These are phyloP conservation scores for Catharanthus roseus DNA, from an alignment of 257 asterid species.

Conservation along the genomic window DNA sequence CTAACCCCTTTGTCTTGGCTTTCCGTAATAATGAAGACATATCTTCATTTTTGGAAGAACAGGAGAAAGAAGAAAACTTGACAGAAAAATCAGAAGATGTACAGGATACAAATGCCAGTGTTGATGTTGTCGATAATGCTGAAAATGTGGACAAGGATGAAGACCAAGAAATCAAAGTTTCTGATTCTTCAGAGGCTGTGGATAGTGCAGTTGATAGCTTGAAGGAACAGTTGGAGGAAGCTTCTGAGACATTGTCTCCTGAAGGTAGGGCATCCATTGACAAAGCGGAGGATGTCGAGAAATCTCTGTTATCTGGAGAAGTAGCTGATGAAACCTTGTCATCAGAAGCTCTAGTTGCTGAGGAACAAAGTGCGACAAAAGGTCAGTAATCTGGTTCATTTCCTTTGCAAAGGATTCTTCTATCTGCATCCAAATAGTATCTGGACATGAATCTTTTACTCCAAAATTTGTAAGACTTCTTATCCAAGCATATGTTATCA, in stretches of 20 bases:
- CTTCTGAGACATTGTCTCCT: slow-evolving; percentile 29
- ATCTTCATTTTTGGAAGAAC: slow-evolving; percentile 66
- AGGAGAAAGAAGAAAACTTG: slow-evolving; percentile 37
- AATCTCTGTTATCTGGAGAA: slow-evolving; percentile 25
- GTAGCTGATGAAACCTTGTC: slow-evolving; percentile 21
- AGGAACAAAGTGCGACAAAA: slow-evolving; percentile 33
- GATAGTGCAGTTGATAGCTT: slow-evolving; percentile 24
- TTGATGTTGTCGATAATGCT: background rate
- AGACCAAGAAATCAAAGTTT: slow-evolving; percentile 12
- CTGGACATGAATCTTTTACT: slow-evolving; percentile 3
- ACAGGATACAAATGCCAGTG: slow-evolving; percentile 5
- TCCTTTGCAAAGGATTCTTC: background rate
- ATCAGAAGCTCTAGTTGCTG: slow-evolving; percentile 20
- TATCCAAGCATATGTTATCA: background rate
- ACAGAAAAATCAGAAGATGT: slow-evolving; percentile 23
- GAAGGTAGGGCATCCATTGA: slow-evolving; percentile 30
- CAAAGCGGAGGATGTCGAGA: slow-evolving; percentile 29
- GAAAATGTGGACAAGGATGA: slow-evolving; percentile 8
- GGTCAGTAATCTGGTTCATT: slow-evolving; percentile 34
- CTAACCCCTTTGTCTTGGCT: slow-evolving; percentile 81
- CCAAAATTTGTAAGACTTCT: background rate
- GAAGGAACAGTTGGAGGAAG: slow-evolving; percentile 35
- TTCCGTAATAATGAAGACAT: slow-evolving; percentile 62
- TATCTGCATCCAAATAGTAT: slow-evolving; percentile 1
- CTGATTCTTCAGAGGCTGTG: slow-evolving; percentile 19